Evolutionary conservation across 129 eudicot genomes (phyloP).

Genomic region (Tagetes erecta): DNA sequence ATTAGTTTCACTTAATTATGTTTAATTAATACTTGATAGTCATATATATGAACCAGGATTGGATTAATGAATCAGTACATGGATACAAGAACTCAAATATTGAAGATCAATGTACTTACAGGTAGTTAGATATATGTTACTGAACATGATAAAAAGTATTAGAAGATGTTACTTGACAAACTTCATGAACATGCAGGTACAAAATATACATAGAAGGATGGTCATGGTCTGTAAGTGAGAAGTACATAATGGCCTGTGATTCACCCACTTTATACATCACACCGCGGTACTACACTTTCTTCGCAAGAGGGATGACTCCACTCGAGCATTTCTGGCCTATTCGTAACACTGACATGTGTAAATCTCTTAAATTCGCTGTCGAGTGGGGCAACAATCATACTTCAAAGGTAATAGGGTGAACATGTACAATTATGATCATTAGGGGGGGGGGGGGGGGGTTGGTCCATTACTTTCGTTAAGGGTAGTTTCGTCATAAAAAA

Average conservation of each 20-base stretch:
- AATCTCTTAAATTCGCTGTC: slow-evolving; percentile 78
- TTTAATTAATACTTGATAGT: slow-evolving; percentile 1
- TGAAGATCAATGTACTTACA: slow-evolving; percentile 82
- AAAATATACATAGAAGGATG: slow-evolving; percentile 91
- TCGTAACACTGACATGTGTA: slow-evolving; percentile 56
- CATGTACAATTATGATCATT: too few species aligned
- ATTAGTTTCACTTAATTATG: not conserved
- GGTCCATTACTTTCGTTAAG: not conserved
- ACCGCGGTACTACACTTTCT: slow-evolving; percentile 62
- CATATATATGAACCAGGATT: slow-evolving; percentile 49
- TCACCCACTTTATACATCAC: slow-evolving; percentile 63
- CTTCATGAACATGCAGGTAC: slow-evolving; percentile 39
- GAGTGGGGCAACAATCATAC: slow-evolving; percentile 92
- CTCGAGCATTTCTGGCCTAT: slow-evolving; percentile 84
- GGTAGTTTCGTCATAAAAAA: not conserved
- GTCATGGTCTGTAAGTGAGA: slow-evolving; percentile 95
- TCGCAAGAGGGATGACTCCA: slow-evolving; percentile 79
- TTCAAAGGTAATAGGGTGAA: slow-evolving; percentile 48
- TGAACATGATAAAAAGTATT: too few species aligned
- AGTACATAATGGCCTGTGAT: slow-evolving; percentile 80
- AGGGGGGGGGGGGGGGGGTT: too few species aligned
- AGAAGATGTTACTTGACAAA: not conserved
- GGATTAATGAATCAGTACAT: slow-evolving; percentile 52
- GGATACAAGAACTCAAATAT: slow-evolving; percentile 74
- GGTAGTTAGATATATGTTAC: slow-evolving; percentile 27